Evolutionary conservation across 2,329 filamentous ascomycete species (phyloP).

Genomic region (Aspergillus sp.): DNA sequence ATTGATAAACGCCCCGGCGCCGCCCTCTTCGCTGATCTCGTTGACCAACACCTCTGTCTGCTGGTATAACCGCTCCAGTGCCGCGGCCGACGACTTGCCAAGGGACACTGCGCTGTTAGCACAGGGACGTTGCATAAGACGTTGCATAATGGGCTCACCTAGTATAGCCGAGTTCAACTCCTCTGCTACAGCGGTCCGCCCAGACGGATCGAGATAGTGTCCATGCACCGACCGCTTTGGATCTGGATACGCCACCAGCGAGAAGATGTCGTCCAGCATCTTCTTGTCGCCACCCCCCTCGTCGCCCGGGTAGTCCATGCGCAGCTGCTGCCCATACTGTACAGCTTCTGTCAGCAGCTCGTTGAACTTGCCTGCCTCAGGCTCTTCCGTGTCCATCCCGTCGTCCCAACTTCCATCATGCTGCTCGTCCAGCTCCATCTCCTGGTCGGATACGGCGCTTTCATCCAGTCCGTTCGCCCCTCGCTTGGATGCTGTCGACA

Average conservation of each 20-base stretch:
- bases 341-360: constrained; percentile 61
- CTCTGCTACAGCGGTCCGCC: constrained; percentile 72
- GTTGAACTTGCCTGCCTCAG: constrained; percentile 30
- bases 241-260: constrained; percentile 76
- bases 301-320: constrained; percentile 67
- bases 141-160: constrained; percentile 45
- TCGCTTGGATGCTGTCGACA: constrained; percentile 33
- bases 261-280: constrained; percentile 74
- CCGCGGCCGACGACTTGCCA: constrained; percentile 78
- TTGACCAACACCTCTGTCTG: constrained; percentile 82
- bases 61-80: constrained; percentile 73
- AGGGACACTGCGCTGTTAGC: constrained; percentile 59
- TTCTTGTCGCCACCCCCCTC: constrained; percentile 60
- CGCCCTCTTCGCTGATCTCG: constrained; percentile 68
- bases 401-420: constrained; percentile 33
- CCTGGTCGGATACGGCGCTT: constrained; percentile 38
- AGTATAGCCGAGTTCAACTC: constrained; percentile 90
- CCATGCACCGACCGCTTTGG: constrained; percentile 67
- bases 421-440: constrained; percentile 52
- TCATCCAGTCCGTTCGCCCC: constrained; percentile 36
- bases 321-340: constrained; percentile 67
- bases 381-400: constrained; percentile 48
- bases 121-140: constrained; percentile 3
- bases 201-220: constrained; percentile 65
- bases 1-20: constrained; percentile 74